These are phyloP conservation scores for Hyaloscypha variabilis DNA, from an alignment of 495 filamentous ascomycete species.

Conservation along the genomic window DNA sequence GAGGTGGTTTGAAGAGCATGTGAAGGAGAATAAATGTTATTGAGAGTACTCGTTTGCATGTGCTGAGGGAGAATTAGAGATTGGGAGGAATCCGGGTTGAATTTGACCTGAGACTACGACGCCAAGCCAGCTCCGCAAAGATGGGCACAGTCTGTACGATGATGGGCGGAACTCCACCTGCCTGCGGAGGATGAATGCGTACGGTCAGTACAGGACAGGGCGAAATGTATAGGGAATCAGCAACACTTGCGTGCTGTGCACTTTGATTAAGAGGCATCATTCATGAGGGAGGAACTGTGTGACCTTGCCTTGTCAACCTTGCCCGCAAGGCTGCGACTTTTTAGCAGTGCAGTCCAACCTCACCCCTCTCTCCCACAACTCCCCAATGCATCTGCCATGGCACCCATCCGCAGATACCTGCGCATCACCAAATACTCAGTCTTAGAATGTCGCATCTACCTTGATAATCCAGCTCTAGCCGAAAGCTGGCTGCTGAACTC, in stretches of 20 bases:
- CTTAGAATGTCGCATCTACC: conserved; percentile 91
- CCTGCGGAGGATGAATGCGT: no score
- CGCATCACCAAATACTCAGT: conserved; percentile 87
- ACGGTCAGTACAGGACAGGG: no score
- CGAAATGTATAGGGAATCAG: no score
- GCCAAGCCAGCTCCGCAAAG: no score
- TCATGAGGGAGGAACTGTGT: no score
- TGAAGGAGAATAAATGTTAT: not conserved
- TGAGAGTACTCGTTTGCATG: not conserved
- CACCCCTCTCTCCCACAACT: not conserved
- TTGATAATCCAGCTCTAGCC: conserved; percentile 81
- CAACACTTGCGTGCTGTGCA: no score
- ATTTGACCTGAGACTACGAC: no score
- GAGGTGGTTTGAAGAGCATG: not conserved
- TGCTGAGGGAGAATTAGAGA: not conserved
- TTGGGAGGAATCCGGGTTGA: no score
- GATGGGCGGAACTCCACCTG: no score
- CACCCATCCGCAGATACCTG: conserved; percentile 81
- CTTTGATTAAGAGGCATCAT: no score
- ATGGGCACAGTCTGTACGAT: no score
- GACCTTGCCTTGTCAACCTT: not conserved
- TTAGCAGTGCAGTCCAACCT: not conserved
- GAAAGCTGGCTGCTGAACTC: conserved; percentile 81
- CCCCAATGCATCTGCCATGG: conserved; percentile 52
- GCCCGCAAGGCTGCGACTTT: not conserved